Percentiles rank a stretch among this genome's conserved stretches.
Conservation (phyloP, 768 basidiomycete genomes). For the Leccinum olivaceopallidum region DNA sequence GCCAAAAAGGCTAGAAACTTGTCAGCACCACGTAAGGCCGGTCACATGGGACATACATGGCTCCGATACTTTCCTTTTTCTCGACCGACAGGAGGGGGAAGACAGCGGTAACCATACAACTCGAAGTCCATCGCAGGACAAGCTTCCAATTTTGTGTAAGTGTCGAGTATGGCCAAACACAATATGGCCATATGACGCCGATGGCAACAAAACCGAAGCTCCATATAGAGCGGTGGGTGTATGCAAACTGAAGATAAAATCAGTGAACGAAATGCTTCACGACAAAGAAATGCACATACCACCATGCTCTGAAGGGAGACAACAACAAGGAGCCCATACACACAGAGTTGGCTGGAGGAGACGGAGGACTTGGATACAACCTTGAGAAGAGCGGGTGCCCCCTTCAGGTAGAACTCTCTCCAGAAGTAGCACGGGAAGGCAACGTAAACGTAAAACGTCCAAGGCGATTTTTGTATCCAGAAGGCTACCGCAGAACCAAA, state of each 20-base stretch:
- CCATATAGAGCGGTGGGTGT: constrained; percentile 73
- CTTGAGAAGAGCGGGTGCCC: constrained; percentile 17
- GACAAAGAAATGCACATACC: constrained; percentile 42
- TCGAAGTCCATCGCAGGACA: constrained; percentile 43
- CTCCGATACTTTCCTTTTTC: constrained; percentile 57
- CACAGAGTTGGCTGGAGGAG: constrained; percentile 21
- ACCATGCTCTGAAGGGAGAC: constrained; percentile 67
- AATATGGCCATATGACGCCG: constrained; percentile 65
- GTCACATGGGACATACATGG: constrained; percentile 53
- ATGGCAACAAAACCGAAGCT: constrained; percentile 61
- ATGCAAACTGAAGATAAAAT: constrained; percentile 51
- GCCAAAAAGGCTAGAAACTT: constrained; percentile 42
- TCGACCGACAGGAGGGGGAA: constrained; percentile 77
- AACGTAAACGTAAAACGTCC: constrained; percentile 75
- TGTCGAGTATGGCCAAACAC: constrained; percentile 44
- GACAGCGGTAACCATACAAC: constrained; percentile 55
- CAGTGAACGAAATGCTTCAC: constrained; percentile 1
- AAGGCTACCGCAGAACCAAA: constrained; percentile 50
- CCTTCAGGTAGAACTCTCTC: constrained; percentile 48
- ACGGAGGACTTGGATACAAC: constrained; percentile 23
- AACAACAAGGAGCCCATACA: constrained; percentile 37
- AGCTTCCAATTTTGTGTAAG: constrained; percentile 29
- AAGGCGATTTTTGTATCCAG: constrained; percentile 62
- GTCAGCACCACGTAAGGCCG: constrained; percentile 9
- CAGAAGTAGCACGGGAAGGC: constrained; percentile 79